Evolutionary conservation across 148 eudicot genomes (phyloP).

Genomic region (Nyssa sinensis): DNA sequence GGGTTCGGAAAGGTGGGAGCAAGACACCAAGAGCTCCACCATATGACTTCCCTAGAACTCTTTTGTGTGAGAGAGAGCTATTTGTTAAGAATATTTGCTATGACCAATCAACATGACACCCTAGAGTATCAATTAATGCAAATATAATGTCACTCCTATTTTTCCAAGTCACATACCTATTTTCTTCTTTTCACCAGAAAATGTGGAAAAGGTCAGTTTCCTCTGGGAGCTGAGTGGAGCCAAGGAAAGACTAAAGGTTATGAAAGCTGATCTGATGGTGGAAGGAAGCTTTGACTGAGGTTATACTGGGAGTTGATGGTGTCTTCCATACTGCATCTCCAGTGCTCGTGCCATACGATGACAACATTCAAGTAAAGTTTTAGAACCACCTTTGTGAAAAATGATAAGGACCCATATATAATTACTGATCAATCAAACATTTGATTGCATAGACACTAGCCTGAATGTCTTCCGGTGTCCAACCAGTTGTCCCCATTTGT

Average conservation of each 20-base stretch:
- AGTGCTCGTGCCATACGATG: constrained; percentile 59
- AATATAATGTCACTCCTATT: not conserved
- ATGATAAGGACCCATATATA: not conserved
- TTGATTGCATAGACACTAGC: not conserved
- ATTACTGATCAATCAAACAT: not conserved
- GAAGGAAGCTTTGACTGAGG: constrained; percentile 88
- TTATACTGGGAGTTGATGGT: constrained; percentile 76
- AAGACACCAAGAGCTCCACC: too few relatives aligned
- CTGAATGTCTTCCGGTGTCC: not conserved
- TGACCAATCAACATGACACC: too few relatives aligned
- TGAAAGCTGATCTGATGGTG: constrained; percentile 75
- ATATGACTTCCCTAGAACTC: too few relatives aligned
- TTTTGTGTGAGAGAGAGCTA: too few relatives aligned
- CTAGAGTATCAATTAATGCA: not conserved
- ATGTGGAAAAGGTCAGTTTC: constrained; percentile 65
- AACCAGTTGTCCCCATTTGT: too few relatives aligned
- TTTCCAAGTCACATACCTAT: not conserved
- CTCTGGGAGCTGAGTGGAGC: constrained; percentile 81
- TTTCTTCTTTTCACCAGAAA: constrained; percentile 35
- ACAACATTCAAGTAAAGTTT: constrained; percentile 62
- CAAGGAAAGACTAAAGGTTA: constrained; percentile 69
- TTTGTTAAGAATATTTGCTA: too few relatives aligned
- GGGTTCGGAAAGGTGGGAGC: too few relatives aligned
- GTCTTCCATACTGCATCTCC: constrained; percentile 95
- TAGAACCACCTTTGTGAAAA: not conserved